Percentiles rank a stretch among this genome's conserved stretches.
Evolutionary conservation across 305 asterid genomes (phyloP).

Genomic region (Nicotiana rustica): DNA sequence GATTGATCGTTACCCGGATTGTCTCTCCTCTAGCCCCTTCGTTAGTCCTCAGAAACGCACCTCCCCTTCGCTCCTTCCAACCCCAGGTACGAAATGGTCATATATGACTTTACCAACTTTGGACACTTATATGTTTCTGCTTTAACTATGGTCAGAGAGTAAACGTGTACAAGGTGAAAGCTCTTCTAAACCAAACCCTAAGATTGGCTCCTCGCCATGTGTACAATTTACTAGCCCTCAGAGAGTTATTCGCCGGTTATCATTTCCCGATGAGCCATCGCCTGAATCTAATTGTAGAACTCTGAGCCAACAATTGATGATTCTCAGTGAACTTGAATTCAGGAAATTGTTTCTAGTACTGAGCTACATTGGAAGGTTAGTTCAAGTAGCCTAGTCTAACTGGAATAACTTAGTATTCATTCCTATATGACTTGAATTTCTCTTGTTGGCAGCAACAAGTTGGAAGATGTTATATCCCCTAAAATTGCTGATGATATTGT

Average conservation of each 20-base stretch:
- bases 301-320: conserved; percentile 31
- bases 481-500: conserved; percentile 29
- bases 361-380: conserved; percentile 38
- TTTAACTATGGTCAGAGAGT: not conserved
- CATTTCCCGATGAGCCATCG: not conserved
- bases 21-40: conserved; percentile 23
- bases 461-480: conserved; percentile 36
- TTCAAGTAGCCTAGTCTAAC: not conserved
- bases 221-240: not conserved
- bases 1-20: conserved; percentile 22
- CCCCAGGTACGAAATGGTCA: not conserved
- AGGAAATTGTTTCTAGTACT: conserved; percentile 28
- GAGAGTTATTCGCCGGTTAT: conserved; percentile 15
- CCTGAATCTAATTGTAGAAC: conserved; percentile 1
- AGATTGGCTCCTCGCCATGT: too few relatives aligned
- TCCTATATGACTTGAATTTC: conserved; percentile 5
- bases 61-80: not conserved
- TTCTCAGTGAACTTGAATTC: conserved; percentile 37
- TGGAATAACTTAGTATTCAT: not conserved
- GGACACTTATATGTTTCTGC: not conserved
- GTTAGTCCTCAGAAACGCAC: not conserved
- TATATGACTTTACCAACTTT: too few relatives aligned
- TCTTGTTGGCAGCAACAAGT: conserved; percentile 29
- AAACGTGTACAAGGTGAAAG: conserved; percentile 26
- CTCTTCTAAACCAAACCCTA: not conserved